Base-by-base conservation (phyloP, 805 yeast genomes). In the Diddensiella santjacobensis region DNA sequence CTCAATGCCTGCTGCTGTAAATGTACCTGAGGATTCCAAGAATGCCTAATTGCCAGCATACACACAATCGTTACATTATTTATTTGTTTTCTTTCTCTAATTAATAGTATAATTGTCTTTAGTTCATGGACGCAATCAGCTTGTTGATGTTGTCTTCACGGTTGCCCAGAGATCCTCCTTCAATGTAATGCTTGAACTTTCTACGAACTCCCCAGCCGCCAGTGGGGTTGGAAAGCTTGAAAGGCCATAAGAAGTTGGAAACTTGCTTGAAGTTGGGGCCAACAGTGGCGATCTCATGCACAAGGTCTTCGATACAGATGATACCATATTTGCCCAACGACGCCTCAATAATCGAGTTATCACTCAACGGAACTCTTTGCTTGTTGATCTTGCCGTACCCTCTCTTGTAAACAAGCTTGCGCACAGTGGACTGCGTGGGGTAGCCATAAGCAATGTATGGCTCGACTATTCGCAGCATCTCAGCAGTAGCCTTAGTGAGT, bases 191-290 rank as follows among this genome's bases (percentile, higher is more conserved):
- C 74, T 78, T 79, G 85, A 83, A 83, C 80, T 83, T 83, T 79
- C 88, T 80, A 61, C 74, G 74, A 58, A 80, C 78, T 71, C 86
- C 82, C 88, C 85, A 83, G 71, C 89, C 89, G 68, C 89, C 89
- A 67, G 74, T 73, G 67, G 89, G 89, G 77, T 82, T 82, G 60
- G 88, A 83, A 67, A 83, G 80, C 75, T 82, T 78, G 86, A 83
- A 83, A 70, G 89, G 89, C 87, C 87, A 83, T 72, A 83, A 73
- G 78, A 83, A 83, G 87, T 83, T 83, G 79, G 80, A 79, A 62
- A 83, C 89, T 74, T 83, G 88, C 77, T 83, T 83, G 83, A 83
- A 83, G 80, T 83, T 80, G 67, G 88, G 88, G 64, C 89, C 89
- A 69, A 83, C 87, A 52, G 88, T 79, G 83, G 74, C 79, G 67